These are phyloP conservation scores for Aurantiochytrium sp. DNA, from an alignment of 108 stramenopile genomes.

Conservation along the genomic window DNA sequence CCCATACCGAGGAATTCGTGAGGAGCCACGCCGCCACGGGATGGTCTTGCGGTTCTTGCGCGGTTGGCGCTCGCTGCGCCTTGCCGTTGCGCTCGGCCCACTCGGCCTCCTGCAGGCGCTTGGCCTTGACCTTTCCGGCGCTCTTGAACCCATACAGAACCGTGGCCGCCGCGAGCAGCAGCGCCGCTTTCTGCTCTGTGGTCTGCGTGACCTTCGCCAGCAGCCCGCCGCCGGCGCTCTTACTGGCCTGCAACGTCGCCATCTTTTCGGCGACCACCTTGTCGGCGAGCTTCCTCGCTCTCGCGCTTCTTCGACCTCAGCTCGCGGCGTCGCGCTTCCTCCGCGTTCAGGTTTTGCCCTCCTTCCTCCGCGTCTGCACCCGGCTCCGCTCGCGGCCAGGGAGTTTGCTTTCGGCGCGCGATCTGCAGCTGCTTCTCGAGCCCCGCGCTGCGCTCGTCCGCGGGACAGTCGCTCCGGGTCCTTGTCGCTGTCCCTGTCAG, in stretches of 20 bases:
- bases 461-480: too few relatives aligned
- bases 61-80: background rate
- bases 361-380: too few relatives aligned
- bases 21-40: background rate
- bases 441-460: too few relatives aligned
- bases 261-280: background rate
- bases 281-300: too few relatives aligned
- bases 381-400: too few relatives aligned
- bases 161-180: background rate
- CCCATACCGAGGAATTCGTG: background rate
- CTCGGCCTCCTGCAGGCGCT: background rate
- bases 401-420: too few relatives aligned
- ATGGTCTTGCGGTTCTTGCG: background rate
- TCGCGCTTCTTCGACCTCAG: too few relatives aligned
- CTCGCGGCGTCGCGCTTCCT: too few relatives aligned
- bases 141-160: background rate
- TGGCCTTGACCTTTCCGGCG: background rate
- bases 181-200: background rate
- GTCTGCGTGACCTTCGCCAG: background rate
- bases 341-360: too few relatives aligned
- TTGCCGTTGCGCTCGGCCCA: background rate
- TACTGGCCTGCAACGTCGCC: background rate
- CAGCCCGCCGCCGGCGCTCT: background rate
- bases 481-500: too few relatives aligned
- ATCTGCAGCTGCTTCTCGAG: too few relatives aligned